These are phyloP conservation scores for Chaetomiaceae sp. DNA, from an alignment of 2,329 filamentous ascomycete species.

Conservation along the genomic window DNA sequence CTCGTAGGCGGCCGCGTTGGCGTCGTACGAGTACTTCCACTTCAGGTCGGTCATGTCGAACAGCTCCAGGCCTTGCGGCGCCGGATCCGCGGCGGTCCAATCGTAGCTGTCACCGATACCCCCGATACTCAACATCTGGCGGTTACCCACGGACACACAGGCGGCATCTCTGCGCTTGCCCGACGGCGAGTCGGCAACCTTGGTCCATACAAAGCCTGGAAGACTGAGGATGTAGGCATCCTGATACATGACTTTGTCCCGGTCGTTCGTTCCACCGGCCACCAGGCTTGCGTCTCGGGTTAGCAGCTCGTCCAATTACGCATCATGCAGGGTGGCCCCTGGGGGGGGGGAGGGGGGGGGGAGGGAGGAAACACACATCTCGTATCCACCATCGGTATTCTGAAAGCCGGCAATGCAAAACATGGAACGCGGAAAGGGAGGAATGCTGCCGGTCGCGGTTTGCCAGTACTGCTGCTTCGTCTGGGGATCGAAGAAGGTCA, in stretches of 20 bases:
- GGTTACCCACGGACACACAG: slow-evolving; percentile 17
- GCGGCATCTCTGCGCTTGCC: slow-evolving; percentile 2
- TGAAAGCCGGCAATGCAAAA: slow-evolving; percentile 11
- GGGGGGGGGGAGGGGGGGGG: too few species aligned
- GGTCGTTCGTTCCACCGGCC: slow-evolving; percentile 12
- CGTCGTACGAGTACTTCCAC: slow-evolving; percentile 17
- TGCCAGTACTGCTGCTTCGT: slow-evolving; percentile 15
- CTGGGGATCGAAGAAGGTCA: slow-evolving; percentile 19
- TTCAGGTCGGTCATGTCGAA: slow-evolving; percentile 18
- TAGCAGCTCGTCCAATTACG: too few species aligned
- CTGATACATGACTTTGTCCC: slow-evolving; percentile 4
- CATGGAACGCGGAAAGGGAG: not conserved
- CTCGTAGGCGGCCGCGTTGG: slow-evolving; percentile 13
- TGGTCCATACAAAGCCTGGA: slow-evolving; percentile 21
- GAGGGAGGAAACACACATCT: slow-evolving; percentile 13
- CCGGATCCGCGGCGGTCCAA: slow-evolving; percentile 5
- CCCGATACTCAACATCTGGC: slow-evolving; percentile 19
- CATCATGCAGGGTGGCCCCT: too few species aligned
- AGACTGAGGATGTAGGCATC: slow-evolving; percentile 19
- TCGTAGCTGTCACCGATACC: not conserved
- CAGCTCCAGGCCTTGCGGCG: slow-evolving; percentile 14
- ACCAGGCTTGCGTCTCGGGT: slow-evolving; percentile 7
- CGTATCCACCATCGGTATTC: slow-evolving; percentile 13
- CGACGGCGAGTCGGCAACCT: slow-evolving; percentile 1
- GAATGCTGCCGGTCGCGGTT: slow-evolving; percentile 11